phyloP scores from a whole-genome alignment of 768 basidiomycete genomes.

The Naganishia vishniacii region DNA sequence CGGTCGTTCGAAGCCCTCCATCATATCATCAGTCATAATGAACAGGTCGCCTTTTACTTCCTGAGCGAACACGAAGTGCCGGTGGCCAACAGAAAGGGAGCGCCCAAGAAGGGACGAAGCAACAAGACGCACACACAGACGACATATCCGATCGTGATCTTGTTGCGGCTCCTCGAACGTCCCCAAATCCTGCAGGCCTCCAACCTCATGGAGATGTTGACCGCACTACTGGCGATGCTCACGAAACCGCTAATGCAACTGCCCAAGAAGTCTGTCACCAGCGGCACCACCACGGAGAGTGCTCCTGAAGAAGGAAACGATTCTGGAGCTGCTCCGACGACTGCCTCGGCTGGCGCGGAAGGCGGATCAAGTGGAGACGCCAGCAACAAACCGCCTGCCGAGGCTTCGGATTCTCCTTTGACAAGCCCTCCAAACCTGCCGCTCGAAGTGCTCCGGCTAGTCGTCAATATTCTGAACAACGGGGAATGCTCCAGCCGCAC shows the following conservation, averaged over 20 bases:
- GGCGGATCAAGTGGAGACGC: background rate
- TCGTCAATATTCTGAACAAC: constrained; percentile 93
- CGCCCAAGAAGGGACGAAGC: constrained; percentile 78
- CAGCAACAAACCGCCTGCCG: background rate
- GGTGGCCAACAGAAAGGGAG: constrained; percentile 50
- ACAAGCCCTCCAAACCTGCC: constrained; percentile 78
- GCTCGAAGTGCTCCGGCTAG: constrained; percentile 72
- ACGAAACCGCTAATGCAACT: constrained; percentile 63
- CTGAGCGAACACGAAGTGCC: constrained; percentile 89
- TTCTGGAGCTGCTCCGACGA: background rate
- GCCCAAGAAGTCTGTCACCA: constrained; percentile 4
- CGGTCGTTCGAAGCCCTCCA: constrained; percentile 86
- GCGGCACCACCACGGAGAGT: background rate
- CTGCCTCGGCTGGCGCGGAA: background rate
- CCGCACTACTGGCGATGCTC: constrained; percentile 76
- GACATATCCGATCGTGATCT: constrained; percentile 82
- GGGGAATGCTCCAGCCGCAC: constrained; percentile 94
- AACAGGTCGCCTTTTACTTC: constrained; percentile 83
- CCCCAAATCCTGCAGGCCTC: constrained; percentile 78
- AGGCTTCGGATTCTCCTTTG: constrained; percentile 43
- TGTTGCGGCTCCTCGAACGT: constrained; percentile 81
- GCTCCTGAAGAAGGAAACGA: background rate
- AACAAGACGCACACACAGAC: constrained; percentile 77
- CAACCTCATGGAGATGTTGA: constrained; percentile 87
- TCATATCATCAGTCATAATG: constrained; percentile 79